Conservation (phyloP, 306 rosid genomes). For the Arachis stenosperma region DNA sequence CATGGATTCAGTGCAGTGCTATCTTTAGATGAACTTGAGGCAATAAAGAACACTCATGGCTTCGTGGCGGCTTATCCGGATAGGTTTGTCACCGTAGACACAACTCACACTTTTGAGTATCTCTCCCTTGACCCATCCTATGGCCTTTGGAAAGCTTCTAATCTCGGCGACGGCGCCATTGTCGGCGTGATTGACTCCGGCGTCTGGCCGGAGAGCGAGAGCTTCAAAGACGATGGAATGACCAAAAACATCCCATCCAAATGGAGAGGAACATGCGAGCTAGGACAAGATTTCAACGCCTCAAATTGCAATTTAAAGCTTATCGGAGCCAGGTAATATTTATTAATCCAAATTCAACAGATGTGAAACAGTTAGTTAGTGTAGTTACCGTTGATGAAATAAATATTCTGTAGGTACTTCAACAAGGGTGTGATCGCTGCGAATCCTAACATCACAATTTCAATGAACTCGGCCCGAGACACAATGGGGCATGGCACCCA, state of each 20-base stretch:
- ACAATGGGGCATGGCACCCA: constrained; percentile 45
- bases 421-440: constrained; percentile 44
- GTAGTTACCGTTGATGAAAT: too few relatives aligned
- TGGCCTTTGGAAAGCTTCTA: constrained; percentile 45
- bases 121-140: constrained; percentile 41
- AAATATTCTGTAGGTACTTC: constrained; percentile 18
- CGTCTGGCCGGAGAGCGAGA: constrained; percentile 50
- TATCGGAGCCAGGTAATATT: constrained; percentile 40
- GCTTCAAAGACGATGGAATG: constrained; percentile 50
- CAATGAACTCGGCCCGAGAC: constrained; percentile 53
- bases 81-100: constrained; percentile 37
- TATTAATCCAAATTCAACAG: too few relatives aligned
- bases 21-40: constrained; percentile 39
- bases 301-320: constrained; percentile 47
- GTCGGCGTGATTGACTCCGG: constrained; percentile 47
- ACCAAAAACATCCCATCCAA: constrained; percentile 32
- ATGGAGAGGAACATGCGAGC: constrained; percentile 54
- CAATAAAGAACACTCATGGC: constrained; percentile 25
- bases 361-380: too few relatives aligned
- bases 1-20: constrained; percentile 49
- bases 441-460: constrained; percentile 22
- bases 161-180: constrained; percentile 39
- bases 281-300: constrained; percentile 46
- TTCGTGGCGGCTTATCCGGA: constrained; percentile 47
- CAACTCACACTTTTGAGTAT: constrained; percentile 48